These are phyloP conservation scores for Arabidopsis hybrid DNA, from an alignment of 441 rosid species.

Conservation along the genomic window DNA sequence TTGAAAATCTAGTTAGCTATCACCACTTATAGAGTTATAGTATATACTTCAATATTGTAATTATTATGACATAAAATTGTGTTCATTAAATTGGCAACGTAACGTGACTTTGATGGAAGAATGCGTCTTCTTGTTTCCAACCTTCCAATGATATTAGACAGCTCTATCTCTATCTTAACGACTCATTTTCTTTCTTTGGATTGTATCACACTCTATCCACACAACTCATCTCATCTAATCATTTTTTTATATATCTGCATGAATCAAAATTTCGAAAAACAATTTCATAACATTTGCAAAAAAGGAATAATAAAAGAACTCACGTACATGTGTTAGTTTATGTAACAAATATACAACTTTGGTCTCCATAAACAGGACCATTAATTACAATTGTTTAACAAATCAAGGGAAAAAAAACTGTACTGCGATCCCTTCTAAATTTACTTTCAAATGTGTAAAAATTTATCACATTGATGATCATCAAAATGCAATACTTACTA, in stretches of 20 bases:
- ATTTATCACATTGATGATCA: too few species aligned
- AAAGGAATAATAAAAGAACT: neutral
- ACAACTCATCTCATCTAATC: conserved; percentile 31
- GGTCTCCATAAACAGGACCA: neutral
- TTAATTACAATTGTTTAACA: too few species aligned
- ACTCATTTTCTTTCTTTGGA: conserved; percentile 29
- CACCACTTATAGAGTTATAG: neutral
- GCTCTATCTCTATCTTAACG: conserved; percentile 41
- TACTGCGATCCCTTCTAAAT: too few species aligned
- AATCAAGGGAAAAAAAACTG: too few species aligned
- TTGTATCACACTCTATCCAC: conserved; percentile 43
- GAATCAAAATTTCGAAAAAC: neutral
- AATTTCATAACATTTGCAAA: neutral
- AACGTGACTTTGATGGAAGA: conserved; percentile 49
- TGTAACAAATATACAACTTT: neutral
- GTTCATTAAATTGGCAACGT: conserved; percentile 33
- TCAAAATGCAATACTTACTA: too few species aligned
- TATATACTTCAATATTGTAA: neutral
- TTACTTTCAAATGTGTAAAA: too few species aligned
- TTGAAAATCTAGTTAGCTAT: too few species aligned
- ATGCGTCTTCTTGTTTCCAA: conserved; percentile 49
- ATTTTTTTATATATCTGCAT: conserved; percentile 1
- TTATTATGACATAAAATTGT: conserved; percentile 11
- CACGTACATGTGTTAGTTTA: conserved; percentile 1
- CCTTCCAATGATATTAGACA: conserved; percentile 45